phyloP scores from a whole-genome alignment of 2,329 filamentous ascomycete genomes.

The Alternaria arborescens region DNA sequence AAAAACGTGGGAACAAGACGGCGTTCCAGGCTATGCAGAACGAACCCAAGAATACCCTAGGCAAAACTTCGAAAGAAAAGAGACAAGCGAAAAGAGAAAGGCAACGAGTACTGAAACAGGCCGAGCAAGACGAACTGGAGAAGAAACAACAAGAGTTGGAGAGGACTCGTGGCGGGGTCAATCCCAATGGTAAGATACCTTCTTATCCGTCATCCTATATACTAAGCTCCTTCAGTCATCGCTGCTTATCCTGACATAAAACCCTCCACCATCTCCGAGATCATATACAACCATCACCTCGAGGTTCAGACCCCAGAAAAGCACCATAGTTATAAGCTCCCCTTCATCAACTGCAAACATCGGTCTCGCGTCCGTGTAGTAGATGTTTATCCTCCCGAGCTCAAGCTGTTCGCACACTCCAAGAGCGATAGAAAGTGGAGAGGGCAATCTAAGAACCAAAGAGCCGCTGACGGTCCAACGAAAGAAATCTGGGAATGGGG shows the following conservation, averaged over 20 bases:
- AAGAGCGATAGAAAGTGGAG: conserved; percentile 49
- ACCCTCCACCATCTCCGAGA: conserved; percentile 51
- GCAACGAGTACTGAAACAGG: conserved; percentile 45
- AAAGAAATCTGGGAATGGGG: conserved; percentile 79
- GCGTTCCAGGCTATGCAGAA: conserved; percentile 25
- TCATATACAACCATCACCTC: conserved; percentile 59
- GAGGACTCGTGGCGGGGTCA: conserved; percentile 33
- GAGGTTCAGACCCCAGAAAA: conserved; percentile 34
- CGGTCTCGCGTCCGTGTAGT: conserved; percentile 76
- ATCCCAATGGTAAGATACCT: conserved; percentile 53
- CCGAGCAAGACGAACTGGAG: conserved; percentile 38
- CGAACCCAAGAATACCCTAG: conserved; percentile 30
- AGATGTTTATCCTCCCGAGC: conserved; percentile 75
- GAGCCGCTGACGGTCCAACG: conserved; percentile 42
- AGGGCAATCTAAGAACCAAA: conserved; percentile 50
- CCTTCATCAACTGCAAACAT: conserved; percentile 79
- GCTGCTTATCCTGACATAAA: conserved; percentile 54
- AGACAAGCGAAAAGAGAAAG: conserved; percentile 52
- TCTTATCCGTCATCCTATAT: background rate
- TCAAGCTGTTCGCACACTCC: conserved; percentile 74
- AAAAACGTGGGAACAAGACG: conserved; percentile 22
- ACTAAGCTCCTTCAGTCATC: conserved; percentile 54
- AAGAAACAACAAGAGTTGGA: conserved; percentile 27
- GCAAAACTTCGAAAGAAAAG: conserved; percentile 34
- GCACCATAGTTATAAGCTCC: conserved; percentile 61